phyloP scores from a whole-genome alignment of 2,329 filamentous ascomycete species.

The Pseudogymnoascus sp. region DNA sequence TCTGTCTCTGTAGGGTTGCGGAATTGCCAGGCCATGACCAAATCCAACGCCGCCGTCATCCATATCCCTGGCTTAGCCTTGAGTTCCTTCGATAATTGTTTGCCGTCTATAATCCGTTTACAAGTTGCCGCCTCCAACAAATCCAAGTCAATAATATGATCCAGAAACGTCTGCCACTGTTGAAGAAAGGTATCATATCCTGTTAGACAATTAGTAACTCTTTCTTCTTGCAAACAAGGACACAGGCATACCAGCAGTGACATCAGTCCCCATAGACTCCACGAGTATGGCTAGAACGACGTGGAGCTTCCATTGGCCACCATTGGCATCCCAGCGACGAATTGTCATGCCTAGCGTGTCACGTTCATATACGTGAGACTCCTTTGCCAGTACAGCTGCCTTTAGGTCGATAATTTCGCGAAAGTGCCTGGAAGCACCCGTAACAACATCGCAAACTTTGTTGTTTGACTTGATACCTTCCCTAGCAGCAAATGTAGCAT shows the following conservation, averaged over 20 bases:
- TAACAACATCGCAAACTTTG: conserved; percentile 63
- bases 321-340: conserved; percentile 58
- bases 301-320: conserved; percentile 63
- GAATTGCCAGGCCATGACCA: conserved; percentile 84
- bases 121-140: conserved; percentile 52
- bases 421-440: conserved; percentile 56
- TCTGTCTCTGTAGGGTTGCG: conserved; percentile 65
- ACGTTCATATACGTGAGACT: conserved; percentile 43
- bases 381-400: conserved; percentile 41
- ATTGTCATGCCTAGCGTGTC: conserved; percentile 70
- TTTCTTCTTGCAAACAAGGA: conserved; percentile 6
- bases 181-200: conserved; percentile 35
- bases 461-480: conserved; percentile 78
- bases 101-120: conserved; percentile 67
- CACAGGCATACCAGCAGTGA: conserved; percentile 33
- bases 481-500: conserved; percentile 57
- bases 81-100: conserved; percentile 61
- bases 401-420: conserved; percentile 59
- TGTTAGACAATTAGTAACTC: conserved; percentile 10
- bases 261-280: conserved; percentile 46
- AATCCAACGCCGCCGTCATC: conserved; percentile 72
- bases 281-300: conserved; percentile 61
- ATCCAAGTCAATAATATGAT: conserved; percentile 48
- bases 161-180: conserved; percentile 50
- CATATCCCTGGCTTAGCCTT: conserved; percentile 68